phyloP scores from a whole-genome alignment of 2,329 filamentous ascomycete species.

The Neodidymelliopsis sp. region DNA sequence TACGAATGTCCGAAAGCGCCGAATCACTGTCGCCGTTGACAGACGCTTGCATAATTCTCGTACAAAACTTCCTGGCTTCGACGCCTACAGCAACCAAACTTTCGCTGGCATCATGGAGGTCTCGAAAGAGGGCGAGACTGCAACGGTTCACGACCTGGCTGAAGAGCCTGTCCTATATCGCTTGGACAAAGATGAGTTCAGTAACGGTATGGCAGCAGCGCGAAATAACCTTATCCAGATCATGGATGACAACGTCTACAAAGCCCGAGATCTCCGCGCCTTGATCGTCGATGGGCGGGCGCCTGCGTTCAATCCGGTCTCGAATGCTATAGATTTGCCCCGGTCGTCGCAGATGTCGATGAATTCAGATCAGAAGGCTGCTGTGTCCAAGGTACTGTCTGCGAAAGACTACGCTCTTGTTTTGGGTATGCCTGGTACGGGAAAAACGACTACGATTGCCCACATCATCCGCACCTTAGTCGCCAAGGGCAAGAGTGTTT shows the following conservation, averaged over 20 bases:
- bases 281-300: constrained; percentile 79
- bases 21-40: constrained; percentile 89
- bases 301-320: constrained; percentile 74
- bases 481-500: constrained; percentile 87
- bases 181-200: constrained; percentile 97
- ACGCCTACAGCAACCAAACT: constrained; percentile 78
- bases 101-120: constrained; percentile 95
- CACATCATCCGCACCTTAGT: constrained; percentile 94
- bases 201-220: constrained; percentile 94
- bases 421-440: constrained; percentile 96
- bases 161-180: constrained; percentile 74
- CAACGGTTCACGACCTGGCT: constrained; percentile 49
- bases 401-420: constrained; percentile 96
- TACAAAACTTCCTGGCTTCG: constrained; percentile 76
- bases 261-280: constrained; percentile 74
- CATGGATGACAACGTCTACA: constrained; percentile 80
- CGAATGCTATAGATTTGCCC: constrained; percentile 67
- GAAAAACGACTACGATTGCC: constrained; percentile 97
- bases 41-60: constrained; percentile 86
- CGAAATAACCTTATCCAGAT: constrained; percentile 92
- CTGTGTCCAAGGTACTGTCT: constrained; percentile 94
- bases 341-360: constrained; percentile 67
- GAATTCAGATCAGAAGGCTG: constrained; percentile 85
- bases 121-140: constrained; percentile 58
- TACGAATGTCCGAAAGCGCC: constrained; percentile 74